Percentiles rank a stretch among this genome's conserved stretches.
phyloP scores from a whole-genome alignment of 148 eudicot species.

The Silene latifolia region DNA sequence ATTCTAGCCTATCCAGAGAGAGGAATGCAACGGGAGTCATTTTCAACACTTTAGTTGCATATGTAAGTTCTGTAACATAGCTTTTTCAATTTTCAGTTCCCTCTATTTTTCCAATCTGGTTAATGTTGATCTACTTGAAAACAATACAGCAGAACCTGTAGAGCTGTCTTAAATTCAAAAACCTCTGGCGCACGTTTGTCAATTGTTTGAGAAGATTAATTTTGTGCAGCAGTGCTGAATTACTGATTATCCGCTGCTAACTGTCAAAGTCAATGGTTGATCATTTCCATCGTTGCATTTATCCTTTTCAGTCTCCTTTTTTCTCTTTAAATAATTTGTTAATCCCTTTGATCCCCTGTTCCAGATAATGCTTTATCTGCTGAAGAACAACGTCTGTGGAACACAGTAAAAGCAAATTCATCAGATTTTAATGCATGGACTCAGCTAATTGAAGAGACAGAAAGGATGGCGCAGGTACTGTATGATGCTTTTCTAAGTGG shows the following conservation, averaged over 20 bases:
- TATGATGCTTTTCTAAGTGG: constrained; percentile 1
- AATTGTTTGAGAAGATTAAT: neutral
- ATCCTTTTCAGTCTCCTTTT: constrained; percentile 1
- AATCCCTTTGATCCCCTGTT: neutral
- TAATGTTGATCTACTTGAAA: neutral
- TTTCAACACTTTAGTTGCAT: neutral
- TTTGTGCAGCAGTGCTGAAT: neutral
- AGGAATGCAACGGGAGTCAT: neutral
- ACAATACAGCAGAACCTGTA: neutral
- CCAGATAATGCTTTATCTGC: constrained; percentile 48
- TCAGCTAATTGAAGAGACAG: constrained; percentile 86
- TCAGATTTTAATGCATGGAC: constrained; percentile 93
- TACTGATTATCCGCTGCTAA: neutral
- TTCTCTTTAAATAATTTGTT: constrained; percentile 4
- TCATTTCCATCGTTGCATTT: neutral
- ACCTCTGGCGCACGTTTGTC: too few relatives aligned
- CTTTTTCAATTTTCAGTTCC: neutral
- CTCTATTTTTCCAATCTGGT: neutral
- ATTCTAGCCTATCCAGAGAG: neutral
- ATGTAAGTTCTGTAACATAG: neutral
- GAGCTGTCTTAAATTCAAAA: neutral
- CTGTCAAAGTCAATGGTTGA: neutral
- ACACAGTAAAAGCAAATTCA: constrained; percentile 83
- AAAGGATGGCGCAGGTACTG: constrained; percentile 70
- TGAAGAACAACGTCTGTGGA: constrained; percentile 94